Conservation (phyloP, 192 early-diverging fungal genomes). For the Dimargaris cristalligena region DNA sequence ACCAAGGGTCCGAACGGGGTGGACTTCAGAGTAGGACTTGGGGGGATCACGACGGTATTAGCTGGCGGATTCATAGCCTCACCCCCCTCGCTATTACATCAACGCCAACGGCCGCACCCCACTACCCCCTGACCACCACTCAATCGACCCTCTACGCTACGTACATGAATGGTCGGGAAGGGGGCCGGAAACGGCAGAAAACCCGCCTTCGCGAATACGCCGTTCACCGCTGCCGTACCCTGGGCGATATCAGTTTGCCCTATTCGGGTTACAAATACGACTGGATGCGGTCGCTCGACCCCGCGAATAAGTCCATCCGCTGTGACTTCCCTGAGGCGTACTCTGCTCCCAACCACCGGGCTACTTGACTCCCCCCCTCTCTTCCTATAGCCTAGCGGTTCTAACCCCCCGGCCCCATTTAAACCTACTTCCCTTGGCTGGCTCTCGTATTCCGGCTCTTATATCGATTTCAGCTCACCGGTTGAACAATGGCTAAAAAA, state of each 20-base stretch:
- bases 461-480: too few relatives aligned
- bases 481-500: too few relatives aligned
- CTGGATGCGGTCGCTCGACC: background rate
- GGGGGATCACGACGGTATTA: conserved; percentile 2
- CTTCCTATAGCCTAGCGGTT: too few relatives aligned
- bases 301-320: too few relatives aligned
- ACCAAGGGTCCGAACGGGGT: background rate
- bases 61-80: background rate
- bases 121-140: background rate
- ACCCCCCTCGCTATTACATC: background rate
- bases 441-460: too few relatives aligned
- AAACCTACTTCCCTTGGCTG: too few relatives aligned
- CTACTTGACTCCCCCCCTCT: too few relatives aligned
- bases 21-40: background rate
- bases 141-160: too few relatives aligned
- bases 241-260: background rate
- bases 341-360: too few relatives aligned
- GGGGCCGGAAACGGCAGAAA: background rate
- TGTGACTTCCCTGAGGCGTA: too few relatives aligned
- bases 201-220: conserved; percentile 4
- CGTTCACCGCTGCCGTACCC: conserved; percentile 3
- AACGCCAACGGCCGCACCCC: too few relatives aligned
- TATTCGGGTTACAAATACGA: conserved; percentile 1
- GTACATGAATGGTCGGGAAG: background rate
- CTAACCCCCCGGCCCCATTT: too few relatives aligned